These are phyloP conservation scores for Pseudozyma tsukubaensis DNA, from an alignment of 1,284 basidiomycete species.

Conservation along the genomic window DNA sequence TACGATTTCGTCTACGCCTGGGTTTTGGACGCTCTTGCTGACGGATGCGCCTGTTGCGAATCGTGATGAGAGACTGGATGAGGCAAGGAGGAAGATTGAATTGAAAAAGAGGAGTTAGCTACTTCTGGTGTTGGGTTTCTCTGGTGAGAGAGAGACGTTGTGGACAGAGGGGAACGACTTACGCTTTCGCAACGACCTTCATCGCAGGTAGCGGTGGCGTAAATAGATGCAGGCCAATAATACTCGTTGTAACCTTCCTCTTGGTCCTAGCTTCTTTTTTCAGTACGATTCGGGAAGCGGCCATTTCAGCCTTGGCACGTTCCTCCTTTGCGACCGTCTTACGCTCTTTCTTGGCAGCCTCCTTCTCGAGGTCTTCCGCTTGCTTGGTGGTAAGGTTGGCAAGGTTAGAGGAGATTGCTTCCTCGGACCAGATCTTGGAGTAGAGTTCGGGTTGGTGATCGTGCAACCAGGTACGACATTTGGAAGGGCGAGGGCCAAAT, in stretches of 20 bases:
- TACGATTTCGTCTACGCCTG: conserved; percentile 65
- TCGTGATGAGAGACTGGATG: conserved; percentile 56
- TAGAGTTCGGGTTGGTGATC: conserved; percentile 54
- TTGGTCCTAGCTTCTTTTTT: conserved; percentile 66
- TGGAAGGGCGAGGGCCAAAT: conserved; percentile 60
- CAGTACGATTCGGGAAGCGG: conserved; percentile 57
- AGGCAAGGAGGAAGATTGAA: background rate
- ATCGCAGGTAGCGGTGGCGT: conserved; percentile 64
- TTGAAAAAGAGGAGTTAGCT: conserved; percentile 2
- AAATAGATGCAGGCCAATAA: conserved; percentile 64
- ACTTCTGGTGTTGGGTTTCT: background rate
- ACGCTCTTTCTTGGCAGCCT: conserved; percentile 65
- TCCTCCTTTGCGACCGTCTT: conserved; percentile 67
- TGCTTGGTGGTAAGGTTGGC: conserved; percentile 64
- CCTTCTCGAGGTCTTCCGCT: conserved; percentile 63
- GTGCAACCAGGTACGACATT: conserved; percentile 62
- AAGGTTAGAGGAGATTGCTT: conserved; percentile 61
- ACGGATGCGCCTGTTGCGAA: conserved; percentile 68
- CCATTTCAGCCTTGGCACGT: conserved; percentile 58
- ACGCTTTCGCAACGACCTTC: conserved; percentile 66
- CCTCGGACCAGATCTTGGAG: conserved; percentile 59
- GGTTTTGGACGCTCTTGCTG: conserved; percentile 63
- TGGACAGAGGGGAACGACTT: conserved; percentile 18
- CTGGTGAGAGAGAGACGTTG: too few species aligned
- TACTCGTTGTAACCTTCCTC: conserved; percentile 65